These are phyloP conservation scores for Ceratocystis diversiconidia DNA, from an alignment of 2,329 filamentous ascomycete genomes.

Conservation along the genomic window DNA sequence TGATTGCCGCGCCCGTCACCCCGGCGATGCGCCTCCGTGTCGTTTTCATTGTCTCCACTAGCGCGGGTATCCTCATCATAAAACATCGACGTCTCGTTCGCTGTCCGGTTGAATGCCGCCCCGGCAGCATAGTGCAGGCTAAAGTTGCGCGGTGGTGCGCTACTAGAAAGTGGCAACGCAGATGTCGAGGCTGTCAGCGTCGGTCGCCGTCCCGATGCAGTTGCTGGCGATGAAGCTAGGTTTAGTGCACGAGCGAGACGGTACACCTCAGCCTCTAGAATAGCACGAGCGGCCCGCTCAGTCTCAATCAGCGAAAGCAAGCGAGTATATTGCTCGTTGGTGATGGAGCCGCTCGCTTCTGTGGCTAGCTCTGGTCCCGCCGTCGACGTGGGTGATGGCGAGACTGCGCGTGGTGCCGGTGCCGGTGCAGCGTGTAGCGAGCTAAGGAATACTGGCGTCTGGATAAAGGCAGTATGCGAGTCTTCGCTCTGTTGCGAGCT, in stretches of 20 bases:
- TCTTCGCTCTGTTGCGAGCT: conserved; percentile 22
- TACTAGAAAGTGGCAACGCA: conserved; percentile 27
- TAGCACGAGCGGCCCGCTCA: conserved; percentile 41
- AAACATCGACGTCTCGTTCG: not conserved
- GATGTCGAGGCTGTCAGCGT: conserved; percentile 21
- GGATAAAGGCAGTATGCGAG: conserved; percentile 33
- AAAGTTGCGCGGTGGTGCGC: conserved; percentile 27
- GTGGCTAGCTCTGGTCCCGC: not conserved
- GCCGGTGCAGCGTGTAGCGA: conserved; percentile 29
- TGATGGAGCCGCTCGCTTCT: conserved; percentile 21
- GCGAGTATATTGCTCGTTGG: conserved; percentile 35
- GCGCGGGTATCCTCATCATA: not conserved
- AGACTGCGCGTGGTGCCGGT: conserved; percentile 14
- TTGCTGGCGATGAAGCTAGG: conserved; percentile 18
- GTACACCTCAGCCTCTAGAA: conserved; percentile 42
- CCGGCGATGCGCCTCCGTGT: conserved; percentile 10
- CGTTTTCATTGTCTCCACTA: conserved; percentile 16
- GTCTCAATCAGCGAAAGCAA: conserved; percentile 40
- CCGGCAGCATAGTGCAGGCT: conserved; percentile 12
- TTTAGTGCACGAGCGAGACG: conserved; percentile 38
- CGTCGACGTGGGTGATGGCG: conserved; percentile 18
- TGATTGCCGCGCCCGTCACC: too few species aligned
- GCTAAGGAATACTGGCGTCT: conserved; percentile 33
- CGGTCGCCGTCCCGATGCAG: conserved; percentile 25
- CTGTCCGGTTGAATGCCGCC: not conserved